Evolutionary conservation across 2,329 filamentous ascomycete species (phyloP).

Genomic region (Ascochyta rabiei): DNA sequence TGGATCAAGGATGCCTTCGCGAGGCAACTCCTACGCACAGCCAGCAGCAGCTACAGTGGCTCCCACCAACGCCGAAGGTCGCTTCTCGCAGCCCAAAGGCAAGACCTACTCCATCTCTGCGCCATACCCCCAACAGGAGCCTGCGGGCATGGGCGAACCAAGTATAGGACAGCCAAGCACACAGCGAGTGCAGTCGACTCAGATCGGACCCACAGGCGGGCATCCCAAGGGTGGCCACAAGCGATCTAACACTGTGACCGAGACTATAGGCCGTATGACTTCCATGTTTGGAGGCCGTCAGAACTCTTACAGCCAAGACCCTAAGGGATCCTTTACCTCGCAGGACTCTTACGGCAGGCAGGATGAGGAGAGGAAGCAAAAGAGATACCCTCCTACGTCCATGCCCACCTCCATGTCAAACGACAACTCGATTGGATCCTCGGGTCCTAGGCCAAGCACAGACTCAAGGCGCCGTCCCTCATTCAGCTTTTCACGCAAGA

Average conservation of each 20-base stretch:
- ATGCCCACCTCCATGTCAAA: slow-evolving; percentile 76
- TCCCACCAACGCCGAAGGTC: slow-evolving; percentile 85
- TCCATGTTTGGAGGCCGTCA: slow-evolving; percentile 74
- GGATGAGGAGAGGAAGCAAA: slow-evolving; percentile 61
- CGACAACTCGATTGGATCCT: slow-evolving; percentile 55
- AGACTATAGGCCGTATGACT: slow-evolving; percentile 80
- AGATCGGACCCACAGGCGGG: slow-evolving; percentile 36
- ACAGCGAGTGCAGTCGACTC: slow-evolving; percentile 59
- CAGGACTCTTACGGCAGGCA: slow-evolving; percentile 57
- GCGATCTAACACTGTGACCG: slow-evolving; percentile 69
- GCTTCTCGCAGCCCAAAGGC: slow-evolving; percentile 77
- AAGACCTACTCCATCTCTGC: slow-evolving; percentile 76
- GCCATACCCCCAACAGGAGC: slow-evolving; percentile 62
- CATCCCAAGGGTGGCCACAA: slow-evolving; percentile 59
- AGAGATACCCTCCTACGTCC: slow-evolving; percentile 86
- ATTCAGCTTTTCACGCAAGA: slow-evolving; percentile 57
- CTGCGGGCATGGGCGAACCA: slow-evolving; percentile 40
- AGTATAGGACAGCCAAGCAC: slow-evolving; percentile 67
- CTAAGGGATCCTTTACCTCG: slow-evolving; percentile 37
- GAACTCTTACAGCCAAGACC: slow-evolving; percentile 38
- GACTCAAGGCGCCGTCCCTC: slow-evolving; percentile 57
- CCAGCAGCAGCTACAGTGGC: slow-evolving; percentile 86
- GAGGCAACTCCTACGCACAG: slow-evolving; percentile 81
- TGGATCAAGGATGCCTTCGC: slow-evolving; percentile 68
- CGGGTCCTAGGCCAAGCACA: slow-evolving; percentile 51